A percentile compares a stretch with the other conserved stretches of the same genome.
phyloP scores from a whole-genome alignment of 352 stramenopile genomes.

The Phytophthora rubi region DNA sequence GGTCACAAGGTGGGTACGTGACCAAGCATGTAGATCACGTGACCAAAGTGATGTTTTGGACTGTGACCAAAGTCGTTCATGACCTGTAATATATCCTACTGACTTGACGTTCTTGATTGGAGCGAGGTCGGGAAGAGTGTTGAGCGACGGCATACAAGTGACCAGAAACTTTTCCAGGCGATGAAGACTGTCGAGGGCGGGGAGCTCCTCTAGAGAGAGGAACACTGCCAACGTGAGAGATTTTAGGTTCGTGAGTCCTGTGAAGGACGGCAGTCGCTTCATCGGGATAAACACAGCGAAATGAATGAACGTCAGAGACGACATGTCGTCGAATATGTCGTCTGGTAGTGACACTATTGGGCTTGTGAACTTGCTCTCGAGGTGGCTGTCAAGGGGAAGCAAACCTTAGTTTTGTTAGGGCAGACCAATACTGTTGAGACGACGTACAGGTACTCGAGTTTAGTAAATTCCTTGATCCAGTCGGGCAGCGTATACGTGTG shows the following conservation, averaged over 20 bases:
- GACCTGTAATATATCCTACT: too few species aligned
- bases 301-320: neutral
- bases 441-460: constrained; percentile 1
- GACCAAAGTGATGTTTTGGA: too few species aligned
- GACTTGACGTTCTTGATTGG: too few species aligned
- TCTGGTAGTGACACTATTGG: neutral
- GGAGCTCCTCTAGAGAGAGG: constrained; percentile 10
- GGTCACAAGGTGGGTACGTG: too few species aligned
- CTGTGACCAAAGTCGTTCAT: too few species aligned
- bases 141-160: neutral
- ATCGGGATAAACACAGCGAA: neutral
- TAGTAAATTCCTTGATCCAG: neutral
- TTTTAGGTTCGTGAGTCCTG: neutral
- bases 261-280: neutral
- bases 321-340: constrained; percentile 6
- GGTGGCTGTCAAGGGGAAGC: neutral
- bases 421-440: neutral
- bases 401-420: neutral
- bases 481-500: neutral
- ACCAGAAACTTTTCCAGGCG: constrained; percentile 30
- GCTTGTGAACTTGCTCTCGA: neutral
- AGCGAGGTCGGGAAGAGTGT: constrained; percentile 19
- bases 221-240: constrained; percentile 10
- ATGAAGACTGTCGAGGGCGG: constrained; percentile 7
- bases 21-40: too few species aligned